Conservation (phyloP, 495 filamentous ascomycete species). For the Penicillium crystallinum region DNA sequence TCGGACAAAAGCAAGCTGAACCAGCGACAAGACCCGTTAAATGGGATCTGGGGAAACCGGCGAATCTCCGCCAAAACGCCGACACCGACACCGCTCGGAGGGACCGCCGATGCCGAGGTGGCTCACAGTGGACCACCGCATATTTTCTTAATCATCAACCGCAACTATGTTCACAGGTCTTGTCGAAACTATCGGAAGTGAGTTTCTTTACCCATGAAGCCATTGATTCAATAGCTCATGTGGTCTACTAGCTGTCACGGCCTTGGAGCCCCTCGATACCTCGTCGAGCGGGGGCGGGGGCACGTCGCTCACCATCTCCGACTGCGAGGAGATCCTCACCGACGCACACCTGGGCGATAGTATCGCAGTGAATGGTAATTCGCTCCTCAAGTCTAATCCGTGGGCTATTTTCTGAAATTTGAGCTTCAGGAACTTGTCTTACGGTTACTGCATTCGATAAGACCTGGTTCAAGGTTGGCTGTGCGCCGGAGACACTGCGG, state of each 20-base stretch:
- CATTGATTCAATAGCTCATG: constrained; percentile 9
- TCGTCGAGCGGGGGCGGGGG: constrained; percentile 64
- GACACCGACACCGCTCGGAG: constrained; percentile 31
- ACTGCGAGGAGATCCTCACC: constrained; percentile 65
- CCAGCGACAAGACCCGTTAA: constrained; percentile 8
- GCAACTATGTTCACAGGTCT: constrained; percentile 91
- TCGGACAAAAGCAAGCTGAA: constrained; percentile 1
- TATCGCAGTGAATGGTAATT: constrained; percentile 79
- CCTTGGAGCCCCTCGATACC: constrained; percentile 72
- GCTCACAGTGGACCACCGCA: constrained; percentile 10
- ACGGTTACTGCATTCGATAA: constrained; percentile 76
- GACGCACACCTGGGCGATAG: constrained; percentile 88
- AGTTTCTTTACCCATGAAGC: constrained; percentile 18
- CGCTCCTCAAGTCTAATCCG: not conserved
- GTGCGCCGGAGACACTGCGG: constrained; percentile 93
- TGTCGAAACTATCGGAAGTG: constrained; percentile 91
- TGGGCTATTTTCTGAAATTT: constrained; percentile 4
- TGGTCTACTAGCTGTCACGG: constrained; percentile 61
- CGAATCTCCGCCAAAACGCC: constrained; percentile 30
- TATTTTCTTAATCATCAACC: constrained; percentile 15
- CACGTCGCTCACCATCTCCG: constrained; percentile 81
- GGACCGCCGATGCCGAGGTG: constrained; percentile 31
- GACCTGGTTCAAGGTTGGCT: constrained; percentile 80
- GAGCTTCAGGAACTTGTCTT: constrained; percentile 64
- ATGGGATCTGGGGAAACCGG: constrained; percentile 14